Evolutionary conservation across 768 basidiomycete genomes (phyloP), one percentile per base, ranked within the genome.

Genomic region (Pulveroboletus sp.): DNA sequence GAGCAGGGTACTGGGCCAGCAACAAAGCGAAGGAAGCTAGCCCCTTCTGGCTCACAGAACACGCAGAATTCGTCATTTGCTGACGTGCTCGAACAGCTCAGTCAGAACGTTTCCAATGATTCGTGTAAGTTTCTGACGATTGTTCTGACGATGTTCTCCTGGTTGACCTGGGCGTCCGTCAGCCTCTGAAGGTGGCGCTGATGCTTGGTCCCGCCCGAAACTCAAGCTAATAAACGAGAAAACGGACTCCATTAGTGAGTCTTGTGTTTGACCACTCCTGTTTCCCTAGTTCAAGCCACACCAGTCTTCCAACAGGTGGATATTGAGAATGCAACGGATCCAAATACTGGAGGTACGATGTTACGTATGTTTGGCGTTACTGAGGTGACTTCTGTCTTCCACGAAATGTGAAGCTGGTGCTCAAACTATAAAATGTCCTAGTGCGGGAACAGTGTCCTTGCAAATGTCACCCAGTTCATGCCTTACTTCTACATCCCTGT

Each of bases 261-360:
- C 27, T 11, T 45, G 17, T 46, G 16, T 31, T 19, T 12, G 9
- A 27, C 4, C 2, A 6, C 12, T 14, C 13, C 10, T 34, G 26
- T 11, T 27, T 30, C 31, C 39, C 23, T 9, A 34, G 37, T 19
- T 49, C 24, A 56, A 13, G 22, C 8, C 23, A 9, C 22, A 5
- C 24, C 29, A 94, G 92, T 88, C 16, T 98, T 98, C 60, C 96
- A 99, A 66, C 96, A 98, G 68, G 94, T 95, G 50, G 96, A 98
- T 55, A 77, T 98, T 8, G 92, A 95, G 55, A 78, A 85, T 48
- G 76, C 83, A 12, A 70, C 70, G 5, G 77, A 78, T 27, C 62
- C 62, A 7, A 65, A 63, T 4, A 69, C 70, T 3, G 73, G 75
- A 9, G 69, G 57, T 11, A 69, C 82, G 5, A 68, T 71, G 47